Evolutionary conservation across 2,329 filamentous ascomycete genomes (phyloP).

Genomic region (Ascochyta rabiei): DNA sequence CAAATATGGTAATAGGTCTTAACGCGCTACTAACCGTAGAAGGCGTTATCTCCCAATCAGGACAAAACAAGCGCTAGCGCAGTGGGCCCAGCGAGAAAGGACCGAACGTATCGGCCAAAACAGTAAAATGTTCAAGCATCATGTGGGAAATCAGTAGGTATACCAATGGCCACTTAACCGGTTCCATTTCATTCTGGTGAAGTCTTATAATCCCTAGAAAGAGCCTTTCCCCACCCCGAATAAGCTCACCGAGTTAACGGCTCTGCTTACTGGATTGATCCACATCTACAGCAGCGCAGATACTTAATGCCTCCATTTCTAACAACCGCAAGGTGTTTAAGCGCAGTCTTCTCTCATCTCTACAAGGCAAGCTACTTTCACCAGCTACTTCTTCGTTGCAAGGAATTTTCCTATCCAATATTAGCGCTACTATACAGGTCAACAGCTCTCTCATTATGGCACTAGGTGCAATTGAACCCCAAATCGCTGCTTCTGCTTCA

Average conservation of each 20-base stretch:
- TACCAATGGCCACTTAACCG: not conserved
- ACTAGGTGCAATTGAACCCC: not conserved
- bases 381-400: not conserved
- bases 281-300: no score
- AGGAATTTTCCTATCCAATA: no score
- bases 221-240: no score
- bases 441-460: not conserved
- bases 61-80: not conserved
- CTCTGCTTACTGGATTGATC: no score
- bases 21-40: constrained; percentile 17
- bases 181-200: not conserved
- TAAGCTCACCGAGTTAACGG: no score
- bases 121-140: not conserved
- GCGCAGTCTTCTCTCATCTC: no score
- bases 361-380: no score
- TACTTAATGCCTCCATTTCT: no score
- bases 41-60: not conserved
- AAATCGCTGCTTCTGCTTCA: no score
- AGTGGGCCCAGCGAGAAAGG: not conserved
- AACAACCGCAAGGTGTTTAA: no score
- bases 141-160: not conserved
- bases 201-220: not conserved
- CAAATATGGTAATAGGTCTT: not conserved
- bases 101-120: not conserved
- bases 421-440: not conserved